Evolutionary conservation across 345 rosid species (phyloP).

Genomic region (Jatropha curcas): DNA sequence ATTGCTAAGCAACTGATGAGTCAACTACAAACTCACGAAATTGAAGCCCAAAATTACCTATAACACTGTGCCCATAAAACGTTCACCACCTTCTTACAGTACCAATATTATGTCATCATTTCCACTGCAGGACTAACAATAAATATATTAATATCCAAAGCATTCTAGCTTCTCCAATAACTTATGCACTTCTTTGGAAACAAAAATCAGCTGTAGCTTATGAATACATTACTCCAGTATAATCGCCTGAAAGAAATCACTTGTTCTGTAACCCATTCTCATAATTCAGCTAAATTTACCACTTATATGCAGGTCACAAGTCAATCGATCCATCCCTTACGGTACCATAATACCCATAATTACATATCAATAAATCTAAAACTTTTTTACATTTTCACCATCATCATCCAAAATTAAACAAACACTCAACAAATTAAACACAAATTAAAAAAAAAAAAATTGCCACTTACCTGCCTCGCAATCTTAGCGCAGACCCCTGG

Average conservation of each 20-base stretch:
- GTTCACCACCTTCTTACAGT: neutral
- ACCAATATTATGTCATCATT: neutral
- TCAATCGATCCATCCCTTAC: neutral
- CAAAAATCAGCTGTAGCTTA: neutral
- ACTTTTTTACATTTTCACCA: neutral
- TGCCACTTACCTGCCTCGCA: constrained; percentile 77
- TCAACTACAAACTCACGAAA: neutral
- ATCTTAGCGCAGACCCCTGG: constrained; percentile 96
- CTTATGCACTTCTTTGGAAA: neutral
- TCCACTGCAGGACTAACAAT: neutral
- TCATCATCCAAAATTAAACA: neutral
- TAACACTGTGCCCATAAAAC: neutral
- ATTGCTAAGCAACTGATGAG: neutral
- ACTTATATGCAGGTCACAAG: neutral
- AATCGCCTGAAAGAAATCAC: neutral
- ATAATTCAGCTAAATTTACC: constrained; percentile 3
- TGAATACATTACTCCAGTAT: constrained; percentile 3
- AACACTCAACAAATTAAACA: neutral
- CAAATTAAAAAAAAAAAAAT: neutral
- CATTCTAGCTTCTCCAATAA: neutral
- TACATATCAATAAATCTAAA: neutral
- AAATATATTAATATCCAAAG: neutral
- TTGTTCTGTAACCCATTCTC: neutral
- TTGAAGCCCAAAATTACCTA: neutral
- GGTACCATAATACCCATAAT: neutral